These are phyloP conservation scores for Diaporthe aspalathi DNA, from an alignment of 2,329 filamentous ascomycete genomes.

Conservation along the genomic window DNA sequence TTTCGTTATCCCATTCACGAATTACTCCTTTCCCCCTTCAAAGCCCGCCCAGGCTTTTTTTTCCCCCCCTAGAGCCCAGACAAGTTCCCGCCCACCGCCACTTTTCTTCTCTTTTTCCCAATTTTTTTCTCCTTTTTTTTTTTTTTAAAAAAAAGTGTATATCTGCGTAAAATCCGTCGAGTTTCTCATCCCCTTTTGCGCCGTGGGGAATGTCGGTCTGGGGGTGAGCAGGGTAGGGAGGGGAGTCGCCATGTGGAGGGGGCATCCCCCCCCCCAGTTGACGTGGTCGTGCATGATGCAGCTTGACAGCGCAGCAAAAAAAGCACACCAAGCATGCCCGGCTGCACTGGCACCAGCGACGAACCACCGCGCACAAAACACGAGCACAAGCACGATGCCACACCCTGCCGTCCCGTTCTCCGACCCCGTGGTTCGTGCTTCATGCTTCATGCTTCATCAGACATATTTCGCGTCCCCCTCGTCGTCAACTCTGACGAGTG, in stretches of 20 bases:
- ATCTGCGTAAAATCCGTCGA: not conserved
- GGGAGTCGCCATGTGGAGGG: not conserved
- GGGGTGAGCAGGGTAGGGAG: not conserved
- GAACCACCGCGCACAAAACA: not conserved
- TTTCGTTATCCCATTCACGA: conserved; percentile 11
- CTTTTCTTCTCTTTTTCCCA: too few relatives aligned
- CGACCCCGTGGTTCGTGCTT: conserved; percentile 9
- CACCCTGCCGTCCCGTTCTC: not conserved
- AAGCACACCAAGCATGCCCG: not conserved
- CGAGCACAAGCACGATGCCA: too few relatives aligned
- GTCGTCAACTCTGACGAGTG: not conserved
- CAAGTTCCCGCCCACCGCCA: not conserved
- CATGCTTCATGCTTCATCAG: conserved; percentile 9
- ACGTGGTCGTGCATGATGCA: conserved; percentile 35
- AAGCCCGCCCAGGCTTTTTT: conserved; percentile 2
- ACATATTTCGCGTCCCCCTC: not conserved
- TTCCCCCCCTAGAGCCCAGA: not conserved
- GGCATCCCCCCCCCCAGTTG: conserved; percentile 5
- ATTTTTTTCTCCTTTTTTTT: too few relatives aligned
- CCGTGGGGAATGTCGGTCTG: conserved; percentile 14
- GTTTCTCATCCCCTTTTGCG: conserved; percentile 16
- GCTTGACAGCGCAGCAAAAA: conserved; percentile 30
- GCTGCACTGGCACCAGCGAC: not conserved
- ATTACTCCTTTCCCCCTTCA: not conserved
- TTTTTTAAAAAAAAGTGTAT: too few relatives aligned